Evolutionary conservation across 768 basidiomycete genomes (phyloP), one percentile per base, ranked within the genome.

Genomic region (Boletellus emodensis): DNA sequence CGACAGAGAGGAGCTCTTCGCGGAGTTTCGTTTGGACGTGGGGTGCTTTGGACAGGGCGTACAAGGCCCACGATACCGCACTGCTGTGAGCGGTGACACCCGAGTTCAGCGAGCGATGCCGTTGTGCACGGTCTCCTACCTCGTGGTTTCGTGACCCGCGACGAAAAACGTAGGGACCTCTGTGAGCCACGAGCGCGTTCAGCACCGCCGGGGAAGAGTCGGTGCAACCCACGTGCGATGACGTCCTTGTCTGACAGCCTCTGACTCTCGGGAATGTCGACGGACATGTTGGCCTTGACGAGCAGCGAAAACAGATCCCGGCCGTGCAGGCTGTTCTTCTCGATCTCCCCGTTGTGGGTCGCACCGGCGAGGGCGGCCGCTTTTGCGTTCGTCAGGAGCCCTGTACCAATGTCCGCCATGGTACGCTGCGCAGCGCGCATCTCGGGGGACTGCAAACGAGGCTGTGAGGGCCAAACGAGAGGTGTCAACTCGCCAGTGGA

Each of bases 221-320:
- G 28, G 20, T 3, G 8, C 3, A 14, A 63, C 80, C 51, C 54
- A 84, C 75, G 77, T 2, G 71, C 70, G 4, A 84, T 57, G 14
- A 87, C 80, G 48, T 87, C 85, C 33, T 75, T 75, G 49, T 88
- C 85, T 1, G 75, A 74, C 68, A 87, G 69, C 36, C 73, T 69
- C 61, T 83, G 82, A 46, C 54, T 68, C 6, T 77, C 76, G 0
- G 79, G 74, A 4, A 84, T 52, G 57, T 87, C 82, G 2, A 74
- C 76, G 0, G 41, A 28, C 41, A 42, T 42, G 30, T 42, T 42
- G 28, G 41, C 42, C 42, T 43, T 43, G 42, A 43, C 69, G 3
- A 87, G 70, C 24, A 85, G 58, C 0, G 80, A 81, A 3, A 87
- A 68, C 7, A 87, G 61, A 65, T 85, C 84, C 17, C 80, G 75